These are phyloP conservation scores for Eremothecium gossypii DNA, from an alignment of 1,139 yeast species.

Conservation along the genomic window DNA sequence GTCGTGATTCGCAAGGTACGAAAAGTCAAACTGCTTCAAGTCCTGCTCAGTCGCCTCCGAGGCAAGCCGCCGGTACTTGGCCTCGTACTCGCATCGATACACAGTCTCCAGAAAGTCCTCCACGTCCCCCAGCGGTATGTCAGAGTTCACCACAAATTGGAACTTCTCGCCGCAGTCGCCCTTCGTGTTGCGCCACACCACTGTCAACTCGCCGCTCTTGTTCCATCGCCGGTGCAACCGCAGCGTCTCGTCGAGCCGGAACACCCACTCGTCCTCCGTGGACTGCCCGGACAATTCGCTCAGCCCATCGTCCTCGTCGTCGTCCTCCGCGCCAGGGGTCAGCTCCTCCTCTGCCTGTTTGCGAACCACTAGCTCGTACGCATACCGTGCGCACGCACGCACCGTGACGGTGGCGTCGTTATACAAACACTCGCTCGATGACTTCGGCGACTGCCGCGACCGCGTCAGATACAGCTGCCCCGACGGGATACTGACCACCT, in stretches of 20 bases:
- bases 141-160: constrained; percentile 66
- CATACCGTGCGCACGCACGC: constrained; percentile 52
- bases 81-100: constrained; percentile 66
- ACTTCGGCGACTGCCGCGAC: constrained; percentile 72
- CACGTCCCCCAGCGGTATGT: constrained; percentile 47
- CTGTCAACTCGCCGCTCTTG: constrained; percentile 39
- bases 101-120: constrained; percentile 57
- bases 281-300: constrained; percentile 60
- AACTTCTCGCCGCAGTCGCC: constrained; percentile 85
- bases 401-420: constrained; percentile 73
- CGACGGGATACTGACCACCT: constrained; percentile 61
- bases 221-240: constrained; percentile 38
- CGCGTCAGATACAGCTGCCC: constrained; percentile 74
- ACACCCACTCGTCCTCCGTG: constrained; percentile 28
- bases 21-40: constrained; percentile 42
- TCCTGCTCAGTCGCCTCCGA: constrained; percentile 38
- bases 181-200: constrained; percentile 66
- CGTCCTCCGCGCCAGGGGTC: constrained; percentile 39
- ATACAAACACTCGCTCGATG: constrained; percentile 75
- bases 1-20: constrained; percentile 3
- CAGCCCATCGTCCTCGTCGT: constrained; percentile 33
- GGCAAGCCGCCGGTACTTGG: constrained; percentile 56
- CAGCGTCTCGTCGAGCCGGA: constrained; percentile 29
- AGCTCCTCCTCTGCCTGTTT: constrained; percentile 54
- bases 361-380: constrained; percentile 64